These are phyloP conservation scores for Corymbia calophylla DNA, from an alignment of 441 rosid species.

Conservation along the genomic window DNA sequence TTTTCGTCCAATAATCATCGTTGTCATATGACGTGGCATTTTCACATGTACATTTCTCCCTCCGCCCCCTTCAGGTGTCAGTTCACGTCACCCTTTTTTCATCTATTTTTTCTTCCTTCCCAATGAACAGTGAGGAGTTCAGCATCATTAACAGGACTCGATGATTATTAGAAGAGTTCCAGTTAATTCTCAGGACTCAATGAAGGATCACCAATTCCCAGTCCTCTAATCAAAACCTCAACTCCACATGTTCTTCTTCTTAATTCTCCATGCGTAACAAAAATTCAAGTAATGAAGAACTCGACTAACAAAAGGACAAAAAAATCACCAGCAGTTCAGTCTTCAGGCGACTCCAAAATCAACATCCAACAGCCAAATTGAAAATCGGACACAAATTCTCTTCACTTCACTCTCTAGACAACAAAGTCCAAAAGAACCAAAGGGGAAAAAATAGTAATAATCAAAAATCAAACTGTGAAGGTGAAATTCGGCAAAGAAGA, in stretches of 20 bases:
- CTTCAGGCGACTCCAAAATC: background rate
- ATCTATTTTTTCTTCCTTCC: background rate
- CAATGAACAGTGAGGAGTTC: background rate
- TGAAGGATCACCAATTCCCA: background rate
- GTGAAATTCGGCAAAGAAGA: background rate
- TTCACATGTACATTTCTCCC: too few relatives aligned
- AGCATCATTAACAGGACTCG: background rate
- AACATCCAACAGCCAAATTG: background rate
- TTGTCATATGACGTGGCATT: too few relatives aligned
- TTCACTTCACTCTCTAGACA: background rate
- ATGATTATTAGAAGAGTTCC: background rate
- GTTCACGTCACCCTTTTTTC: too few relatives aligned
- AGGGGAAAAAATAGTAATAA: background rate
- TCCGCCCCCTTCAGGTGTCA: too few relatives aligned
- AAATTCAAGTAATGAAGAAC: background rate
- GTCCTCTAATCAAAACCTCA: background rate
- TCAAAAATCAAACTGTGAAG: background rate
- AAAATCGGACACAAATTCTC: background rate
- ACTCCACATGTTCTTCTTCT: background rate
- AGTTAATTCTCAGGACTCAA: background rate
- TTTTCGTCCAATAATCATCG: too few relatives aligned
- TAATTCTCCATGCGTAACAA: background rate
- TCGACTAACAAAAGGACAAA: background rate
- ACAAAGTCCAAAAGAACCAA: background rate
- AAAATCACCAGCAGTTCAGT: background rate